These are phyloP conservation scores for Linnemannia elongata DNA, from an alignment of 192 early-diverging fungal species.

Conservation along the genomic window DNA sequence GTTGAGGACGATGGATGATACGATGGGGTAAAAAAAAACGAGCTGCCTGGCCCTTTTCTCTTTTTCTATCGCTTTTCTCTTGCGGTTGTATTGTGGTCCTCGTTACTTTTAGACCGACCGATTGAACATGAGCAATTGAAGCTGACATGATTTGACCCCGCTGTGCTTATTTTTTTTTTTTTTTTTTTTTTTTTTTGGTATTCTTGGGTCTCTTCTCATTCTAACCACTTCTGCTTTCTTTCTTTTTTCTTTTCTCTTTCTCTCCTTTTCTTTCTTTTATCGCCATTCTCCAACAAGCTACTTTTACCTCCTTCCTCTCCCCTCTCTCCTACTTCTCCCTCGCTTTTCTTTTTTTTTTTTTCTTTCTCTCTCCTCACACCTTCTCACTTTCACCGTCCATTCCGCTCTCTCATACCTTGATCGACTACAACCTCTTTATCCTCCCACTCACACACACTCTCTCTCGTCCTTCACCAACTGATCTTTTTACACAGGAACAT, in stretches of 20 bases:
- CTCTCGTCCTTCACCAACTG: neutral
- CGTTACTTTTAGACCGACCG: neutral
- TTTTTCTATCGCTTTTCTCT: neutral
- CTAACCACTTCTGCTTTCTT: neutral
- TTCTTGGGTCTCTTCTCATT: neutral
- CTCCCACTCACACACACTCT: neutral
- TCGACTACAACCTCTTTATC: neutral
- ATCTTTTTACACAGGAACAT: neutral
- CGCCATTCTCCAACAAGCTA: neutral
- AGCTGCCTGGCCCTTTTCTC: neutral
- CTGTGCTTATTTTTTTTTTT: no score
- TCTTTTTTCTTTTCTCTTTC: constrained; percentile 5
- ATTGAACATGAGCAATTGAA: neutral
- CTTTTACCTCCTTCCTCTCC: no score
- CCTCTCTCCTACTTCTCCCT: neutral
- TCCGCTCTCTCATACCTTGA: neutral
- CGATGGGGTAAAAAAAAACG: no score
- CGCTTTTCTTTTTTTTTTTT: neutral
- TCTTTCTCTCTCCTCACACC: neutral
- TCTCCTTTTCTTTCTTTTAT: neutral
- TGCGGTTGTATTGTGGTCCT: neutral
- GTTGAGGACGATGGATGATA: no score
- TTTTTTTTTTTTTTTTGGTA: neutral
- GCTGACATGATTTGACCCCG: neutral
- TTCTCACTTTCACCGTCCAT: neutral